Evolutionary conservation across 352 stramenopile genomes (phyloP), one percentile per base, ranked within the genome.

Genomic region (Phytophthora multivora): DNA sequence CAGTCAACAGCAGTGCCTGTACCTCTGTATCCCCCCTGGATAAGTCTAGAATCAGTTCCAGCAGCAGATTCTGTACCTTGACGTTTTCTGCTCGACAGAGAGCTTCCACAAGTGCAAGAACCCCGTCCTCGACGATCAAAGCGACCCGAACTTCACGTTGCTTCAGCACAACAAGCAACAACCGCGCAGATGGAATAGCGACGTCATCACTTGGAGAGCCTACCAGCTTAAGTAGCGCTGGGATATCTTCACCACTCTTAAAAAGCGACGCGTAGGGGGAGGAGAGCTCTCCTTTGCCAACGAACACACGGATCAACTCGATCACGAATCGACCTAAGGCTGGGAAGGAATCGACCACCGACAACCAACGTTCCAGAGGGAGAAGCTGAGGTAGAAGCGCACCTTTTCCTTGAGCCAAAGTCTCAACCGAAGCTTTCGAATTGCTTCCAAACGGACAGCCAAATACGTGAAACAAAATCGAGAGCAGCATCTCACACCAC

Each of bases 81-180:
- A 56, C 60, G 11, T 69, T 68, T 2, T 13, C 71, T 0, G 78
- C 71, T 46, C 64, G 56, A 25, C 73, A 71, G 8, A 90, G 56
- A 28, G 77, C 75, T 16, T 58, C 59, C 9, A 89, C 77, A 8
- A 93, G 60, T 2, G 69, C 71, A 12, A 72, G 67, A 3, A 93
- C 66, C n/a, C 84, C 84, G n/a, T 93, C 84, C 56, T 88, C 82
- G 7, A 91, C 84, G 2, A 81, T 86, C 38, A 93, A 63, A 1
- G 78, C 69, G 41, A 91, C 82, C 28, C 86, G 77, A 11, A 91
- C 69, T 15, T 89, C 80, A 1, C 71, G 77, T 28, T 91, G 65
- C 3, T 55, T 57, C 2, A 78, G 62, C 0, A 71, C 62, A 1
- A 55, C 46, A 5, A 89, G 65, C n/a, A 91, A 42, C 38, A 91